Base-by-base conservation (phyloP, 169 alveolate genomes). In the Plasmodium billcollinsi region DNA sequence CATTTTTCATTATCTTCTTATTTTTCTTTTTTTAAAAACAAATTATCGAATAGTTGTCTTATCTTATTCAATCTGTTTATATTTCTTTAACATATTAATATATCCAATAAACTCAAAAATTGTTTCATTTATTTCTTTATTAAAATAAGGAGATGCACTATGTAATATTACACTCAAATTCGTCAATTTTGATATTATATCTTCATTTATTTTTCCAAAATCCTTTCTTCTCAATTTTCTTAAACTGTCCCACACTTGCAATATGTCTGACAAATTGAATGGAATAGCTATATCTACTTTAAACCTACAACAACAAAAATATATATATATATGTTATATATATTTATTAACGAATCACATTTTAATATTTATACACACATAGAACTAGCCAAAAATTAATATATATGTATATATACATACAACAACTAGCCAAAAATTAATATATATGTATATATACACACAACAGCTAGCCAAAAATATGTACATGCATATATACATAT, bases 241-340 rank as follows among this genome's bases (percentile, higher is more conserved):
- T 58, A 83, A 29, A 15, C 85, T 65, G 3, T 62, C 62, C 18
- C 39, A 69, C 21, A 83, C 26, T 39, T 69, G 50, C 12, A 56
- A 20, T n/a, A 83, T 7, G n/a, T 73, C 83, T 15, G 21, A 43
- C 50, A 83, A 73, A 49, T 83, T 83, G 39, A 83, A 29, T 63
- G 62, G 21, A 29, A 83, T 69, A 1, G 12, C 91, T 49, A 83
- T 72, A 29, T 70, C 8, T 26, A 83, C 56, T 69, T 83, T 70
- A 49, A 39, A 69, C 73, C 91, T 83, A 66, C 58, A 49, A 74
- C 24, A 62, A 59, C 8, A 47, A 71, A 71, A 73, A 73, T 70
- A 49, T 21, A 47, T 21, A 71, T 49, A 20, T 43, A 29, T 29
- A 66, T 39, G 47, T 39, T 39, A 11, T 39, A 39, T 39, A 5